Conservation (phyloP, 1,284 basidiomycete genomes). For the Ceratobasidium papillatum region DNA sequence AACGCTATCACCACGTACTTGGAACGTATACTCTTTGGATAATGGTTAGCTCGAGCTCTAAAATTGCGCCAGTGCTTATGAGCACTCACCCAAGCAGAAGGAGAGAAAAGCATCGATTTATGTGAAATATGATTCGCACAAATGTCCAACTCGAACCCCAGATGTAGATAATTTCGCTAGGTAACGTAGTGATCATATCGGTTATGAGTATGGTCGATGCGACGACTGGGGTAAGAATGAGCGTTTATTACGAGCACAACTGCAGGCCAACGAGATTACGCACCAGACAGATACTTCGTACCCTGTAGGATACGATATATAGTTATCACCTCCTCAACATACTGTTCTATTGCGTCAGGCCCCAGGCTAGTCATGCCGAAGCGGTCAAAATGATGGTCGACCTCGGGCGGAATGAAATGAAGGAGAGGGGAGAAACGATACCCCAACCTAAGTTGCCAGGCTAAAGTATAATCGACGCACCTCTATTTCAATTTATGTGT, state of each 20-base stretch:
- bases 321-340: background rate
- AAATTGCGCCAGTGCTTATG: background rate
- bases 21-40: background rate
- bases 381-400: background rate
- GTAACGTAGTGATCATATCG: slow-evolving; percentile 11
- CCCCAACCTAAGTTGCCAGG: background rate
- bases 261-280: background rate
- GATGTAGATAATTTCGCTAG: slow-evolving; percentile 8
- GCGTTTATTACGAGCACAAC: background rate
- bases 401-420: background rate
- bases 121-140: slow-evolving; percentile 13
- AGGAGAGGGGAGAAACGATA: background rate
- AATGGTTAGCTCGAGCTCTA: background rate
- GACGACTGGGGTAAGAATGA: background rate
- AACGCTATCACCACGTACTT: background rate
- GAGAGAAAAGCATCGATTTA: background rate
- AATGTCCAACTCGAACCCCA: slow-evolving; percentile 15
- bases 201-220: slow-evolving; percentile 9
- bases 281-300: slow-evolving; percentile 48
- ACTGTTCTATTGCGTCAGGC: background rate
- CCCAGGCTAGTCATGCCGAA: slow-evolving; percentile 7
- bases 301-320: slow-evolving; percentile 52
- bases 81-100: background rate
- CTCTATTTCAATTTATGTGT: background rate
- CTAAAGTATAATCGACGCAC: no score